Evolutionary conservation across 129 eudicot species (phyloP).

Genomic region (Flaveria brownii): DNA sequence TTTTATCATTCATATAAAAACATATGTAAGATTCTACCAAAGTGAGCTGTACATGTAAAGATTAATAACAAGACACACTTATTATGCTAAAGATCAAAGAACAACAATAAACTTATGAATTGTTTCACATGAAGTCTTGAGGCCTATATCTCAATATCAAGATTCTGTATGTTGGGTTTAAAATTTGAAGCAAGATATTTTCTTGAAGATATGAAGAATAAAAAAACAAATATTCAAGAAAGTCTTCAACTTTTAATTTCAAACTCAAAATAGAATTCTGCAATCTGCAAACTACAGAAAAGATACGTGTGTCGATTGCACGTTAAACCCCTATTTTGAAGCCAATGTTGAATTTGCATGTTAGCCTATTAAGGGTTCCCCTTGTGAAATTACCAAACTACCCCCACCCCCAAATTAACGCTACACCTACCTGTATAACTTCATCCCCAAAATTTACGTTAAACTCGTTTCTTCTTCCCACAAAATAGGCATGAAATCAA

Average conservation of each 20-base stretch:
- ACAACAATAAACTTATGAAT: neutral
- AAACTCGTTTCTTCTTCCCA: neutral
- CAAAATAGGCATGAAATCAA: slow-evolving; percentile 12
- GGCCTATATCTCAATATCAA: neutral
- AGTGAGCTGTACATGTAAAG: neutral
- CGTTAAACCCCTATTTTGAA: slow-evolving; percentile 21
- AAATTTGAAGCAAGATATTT: neutral
- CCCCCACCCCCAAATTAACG: slow-evolving; percentile 25
- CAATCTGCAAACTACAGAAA: slow-evolving; percentile 18
- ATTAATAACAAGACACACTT: slow-evolving; percentile 7
- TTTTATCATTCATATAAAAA: neutral
- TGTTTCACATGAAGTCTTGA: no score
- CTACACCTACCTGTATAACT: slow-evolving; percentile 14
- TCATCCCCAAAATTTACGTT: slow-evolving; percentile 15
- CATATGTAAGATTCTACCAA: neutral
- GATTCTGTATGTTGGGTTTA: neutral
- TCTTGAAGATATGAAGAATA: neutral
- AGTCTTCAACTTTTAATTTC: neutral
- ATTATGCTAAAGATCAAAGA: slow-evolving; percentile 4
- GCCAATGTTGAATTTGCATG: slow-evolving; percentile 34
- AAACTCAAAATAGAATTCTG: slow-evolving; percentile 20
- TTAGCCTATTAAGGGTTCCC: slow-evolving; percentile 17
- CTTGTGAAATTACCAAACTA: slow-evolving; percentile 25
- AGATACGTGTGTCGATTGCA: slow-evolving; percentile 26
- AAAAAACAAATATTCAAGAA: slow-evolving; percentile 1